A percentile compares a stretch with the other conserved stretches of the same genome.
Conservation (phyloP, 495 filamentous ascomycete genomes). For the Podospora tetraspora region DNA sequence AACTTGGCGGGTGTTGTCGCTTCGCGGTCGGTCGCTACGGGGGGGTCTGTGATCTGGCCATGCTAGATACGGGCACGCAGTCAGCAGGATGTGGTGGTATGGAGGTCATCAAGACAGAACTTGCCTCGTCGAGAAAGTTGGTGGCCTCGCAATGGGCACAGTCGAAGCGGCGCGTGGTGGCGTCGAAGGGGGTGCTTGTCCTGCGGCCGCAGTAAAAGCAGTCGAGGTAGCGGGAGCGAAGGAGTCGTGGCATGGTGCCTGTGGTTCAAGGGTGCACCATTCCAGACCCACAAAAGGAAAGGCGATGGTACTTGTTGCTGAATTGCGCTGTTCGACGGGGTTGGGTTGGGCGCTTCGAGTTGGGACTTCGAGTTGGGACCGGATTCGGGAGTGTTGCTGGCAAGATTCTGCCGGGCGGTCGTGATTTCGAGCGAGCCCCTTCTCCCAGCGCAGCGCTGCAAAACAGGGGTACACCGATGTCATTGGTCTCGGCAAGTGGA, state of each 20-base stretch:
- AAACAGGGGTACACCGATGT: slow-evolving; percentile 6
- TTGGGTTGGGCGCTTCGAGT: not conserved
- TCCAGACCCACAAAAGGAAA: not conserved
- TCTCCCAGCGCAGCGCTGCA: not conserved
- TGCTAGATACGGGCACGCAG: slow-evolving; percentile 43
- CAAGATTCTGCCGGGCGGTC: slow-evolving; percentile 34
- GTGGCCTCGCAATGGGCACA: slow-evolving; percentile 72
- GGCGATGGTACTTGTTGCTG: not conserved
- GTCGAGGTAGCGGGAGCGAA: slow-evolving; percentile 38
- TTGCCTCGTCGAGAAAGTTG: slow-evolving; percentile 71
- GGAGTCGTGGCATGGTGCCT: slow-evolving; percentile 28
- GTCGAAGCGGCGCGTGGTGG: slow-evolving; percentile 53
- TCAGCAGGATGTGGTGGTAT: not conserved
- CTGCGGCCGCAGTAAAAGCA: slow-evolving; percentile 75
- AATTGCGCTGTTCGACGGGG: not conserved
- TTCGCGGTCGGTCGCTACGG: slow-evolving; percentile 45
- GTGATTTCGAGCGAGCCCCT: slow-evolving; percentile 20
- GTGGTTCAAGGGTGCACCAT: not conserved
- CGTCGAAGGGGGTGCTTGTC: slow-evolving; percentile 50
- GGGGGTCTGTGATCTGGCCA: slow-evolving; percentile 82
- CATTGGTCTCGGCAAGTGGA: not conserved
- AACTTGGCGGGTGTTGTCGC: slow-evolving; percentile 34
- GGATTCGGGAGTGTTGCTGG: not conserved
- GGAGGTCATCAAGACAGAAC: slow-evolving; percentile 4
- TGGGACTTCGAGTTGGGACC: not conserved